Percentiles rank a stretch among this genome's conserved stretches.
phyloP scores from a whole-genome alignment of 2,329 filamentous ascomycete genomes.

The Xylariaceae sp. region DNA sequence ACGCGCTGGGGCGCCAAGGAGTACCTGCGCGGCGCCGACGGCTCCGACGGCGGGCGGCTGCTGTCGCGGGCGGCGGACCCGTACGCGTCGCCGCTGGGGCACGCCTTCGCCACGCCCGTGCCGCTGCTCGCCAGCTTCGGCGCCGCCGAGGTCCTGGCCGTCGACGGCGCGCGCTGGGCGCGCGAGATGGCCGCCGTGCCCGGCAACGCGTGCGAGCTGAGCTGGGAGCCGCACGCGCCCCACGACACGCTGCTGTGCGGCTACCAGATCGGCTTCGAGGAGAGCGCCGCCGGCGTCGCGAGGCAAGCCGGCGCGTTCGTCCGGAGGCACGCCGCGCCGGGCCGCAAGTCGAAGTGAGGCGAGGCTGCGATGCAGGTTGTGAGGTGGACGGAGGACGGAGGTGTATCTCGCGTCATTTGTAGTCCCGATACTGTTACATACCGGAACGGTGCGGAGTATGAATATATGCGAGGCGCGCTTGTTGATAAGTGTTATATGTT shows the following conservation, averaged over 20 bases:
- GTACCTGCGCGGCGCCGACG: conserved; percentile 22
- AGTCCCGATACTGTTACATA: too few species aligned
- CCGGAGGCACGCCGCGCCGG: conserved; percentile 6
- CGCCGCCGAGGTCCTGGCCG: conserved; percentile 23
- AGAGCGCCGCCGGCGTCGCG: conserved; percentile 19
- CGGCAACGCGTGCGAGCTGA: conserved; percentile 25
- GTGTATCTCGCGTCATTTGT: too few species aligned
- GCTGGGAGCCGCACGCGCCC: conserved; percentile 31
- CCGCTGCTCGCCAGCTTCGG: conserved; percentile 17
- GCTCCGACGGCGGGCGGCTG: too few species aligned
- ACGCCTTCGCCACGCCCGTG: conserved; percentile 15
- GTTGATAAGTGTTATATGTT: too few species aligned
- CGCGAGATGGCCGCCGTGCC: conserved; percentile 23
- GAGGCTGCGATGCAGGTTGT: too few species aligned
- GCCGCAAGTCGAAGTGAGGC: too few species aligned
- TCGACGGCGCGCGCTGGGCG: conserved; percentile 51
- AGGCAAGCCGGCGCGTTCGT: conserved; percentile 17
- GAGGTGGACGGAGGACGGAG: too few species aligned
- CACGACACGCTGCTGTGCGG: conserved; percentile 40
- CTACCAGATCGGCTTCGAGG: conserved; percentile 32
- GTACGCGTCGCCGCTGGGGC: conserved; percentile 24
- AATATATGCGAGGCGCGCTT: too few species aligned
- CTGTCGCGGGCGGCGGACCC: conserved; percentile 22
- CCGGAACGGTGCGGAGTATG: too few species aligned
- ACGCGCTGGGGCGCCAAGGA: conserved; percentile 33